Base-by-base conservation (phyloP, 192 early-diverging fungal species). In the Backusella circina region DNA sequence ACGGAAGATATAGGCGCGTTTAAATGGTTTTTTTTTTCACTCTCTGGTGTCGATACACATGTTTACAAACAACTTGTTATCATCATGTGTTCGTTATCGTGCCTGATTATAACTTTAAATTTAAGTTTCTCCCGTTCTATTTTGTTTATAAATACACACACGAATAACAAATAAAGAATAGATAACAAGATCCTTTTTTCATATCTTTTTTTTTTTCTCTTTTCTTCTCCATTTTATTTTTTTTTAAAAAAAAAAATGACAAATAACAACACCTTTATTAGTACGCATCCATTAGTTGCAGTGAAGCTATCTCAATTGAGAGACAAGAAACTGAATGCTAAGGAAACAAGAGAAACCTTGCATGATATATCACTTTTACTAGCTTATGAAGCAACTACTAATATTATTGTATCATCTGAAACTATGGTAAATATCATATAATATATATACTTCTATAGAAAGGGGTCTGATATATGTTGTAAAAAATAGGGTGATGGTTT, bases 331-430 rank as follows among this genome's bases (percentile, higher is more conserved):
- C 87, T 79, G 32, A 79, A 77, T 0, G 51, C 92, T 3, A 87
- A 87, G 12, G 67, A 77, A 21, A 79, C 88, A 2, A 86, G 92
- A 32, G 85, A 88, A 41, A 78, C 90, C 15, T 80, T 86, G 32
- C 79, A 81, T 72, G 86, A 87, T 39, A 79, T 93, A 30, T 83
- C 84, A 0, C 61, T 81, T 1, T 76, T 93, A 8, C 74, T 93
- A 35, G 86, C 82, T 75, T 92, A 93, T 84, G 90, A 91, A 65
- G 92, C 85, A 31, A 88, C 90, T 3, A 38, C 71, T 18, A 85
- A 89, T 54, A 68, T 90, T 32, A 57, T 68, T 15, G 73, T 86
- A 13, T 30, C 38, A 3, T 13, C 64, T 21, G 72, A 74, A 23
- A 74, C 66, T 3, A 54, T 57, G 33, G 85, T 84, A 80, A 72